Evolutionary conservation across 1,284 basidiomycete species (phyloP), one percentile per base, ranked within the genome.

Genomic region (Ceratobasidium sp.): DNA sequence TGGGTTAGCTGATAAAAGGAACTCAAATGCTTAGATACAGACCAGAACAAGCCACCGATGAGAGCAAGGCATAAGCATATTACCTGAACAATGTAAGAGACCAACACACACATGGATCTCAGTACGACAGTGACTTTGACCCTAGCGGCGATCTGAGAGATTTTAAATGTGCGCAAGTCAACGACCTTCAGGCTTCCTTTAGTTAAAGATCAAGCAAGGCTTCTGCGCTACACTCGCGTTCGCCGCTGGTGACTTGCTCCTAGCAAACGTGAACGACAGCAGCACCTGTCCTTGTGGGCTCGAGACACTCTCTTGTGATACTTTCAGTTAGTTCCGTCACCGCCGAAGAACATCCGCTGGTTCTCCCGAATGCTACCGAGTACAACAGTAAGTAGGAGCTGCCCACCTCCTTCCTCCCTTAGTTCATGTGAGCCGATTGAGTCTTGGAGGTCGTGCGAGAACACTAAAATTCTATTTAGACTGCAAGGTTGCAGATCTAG

Each of bases 181-280:
- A 88, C 85, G 28, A 89, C 84, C 78, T 89, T 91, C 46, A 89
- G 85, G 0, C 84, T 82, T 43, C 91, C 90, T 4, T 58, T 13
- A 35, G 18, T n/a, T 58, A n/a, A 18, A 2, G 2, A 23, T 16
- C 14, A n/a, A 30, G 7, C 13, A 32, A 6, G 4, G 55, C 8
- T 5, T 35, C n/a, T 38, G 32, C 38, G 30, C 11, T 4, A 11
- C 6, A 61, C 38, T 21, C 26, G 26, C 52, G 14, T 61, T 79
- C 0, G 85, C 89, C 1, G 84, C 79, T 16, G 83, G 80, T 55
- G 87, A 81, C 76, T 87, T 79, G 5, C 88, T 89, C 23, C 89
- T 78, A 3, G 84, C 74, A 79, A 86, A 90, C 8, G 85, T 81
- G 80, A 86, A 89, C 2, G 88, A 83, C 41, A 84, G 78, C 0